Percentiles rank a stretch among this genome's conserved stretches.
Conservation (phyloP, 257 asterid species). For the Paulownia fortunei region DNA sequence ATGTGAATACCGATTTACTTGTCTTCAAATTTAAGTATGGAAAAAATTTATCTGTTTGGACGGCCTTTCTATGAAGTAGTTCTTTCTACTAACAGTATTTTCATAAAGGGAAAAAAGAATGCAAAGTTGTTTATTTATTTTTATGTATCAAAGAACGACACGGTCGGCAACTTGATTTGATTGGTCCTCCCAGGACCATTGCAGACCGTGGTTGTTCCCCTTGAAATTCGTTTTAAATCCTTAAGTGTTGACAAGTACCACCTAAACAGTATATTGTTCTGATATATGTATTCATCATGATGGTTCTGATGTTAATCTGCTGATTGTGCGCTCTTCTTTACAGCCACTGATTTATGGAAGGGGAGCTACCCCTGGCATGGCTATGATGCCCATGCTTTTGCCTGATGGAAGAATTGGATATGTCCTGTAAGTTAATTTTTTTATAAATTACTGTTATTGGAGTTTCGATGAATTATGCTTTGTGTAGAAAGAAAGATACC, state of each 20-base stretch:
- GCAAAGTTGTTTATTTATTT: not conserved
- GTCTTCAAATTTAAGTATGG: not conserved
- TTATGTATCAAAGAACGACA: not conserved
- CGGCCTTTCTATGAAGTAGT: too few species aligned
- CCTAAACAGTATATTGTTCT: not conserved
- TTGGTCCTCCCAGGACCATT: too few species aligned
- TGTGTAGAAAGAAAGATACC: too few species aligned
- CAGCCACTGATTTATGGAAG: too few species aligned
- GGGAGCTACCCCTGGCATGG: conserved; percentile 74
- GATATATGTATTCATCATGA: not conserved
- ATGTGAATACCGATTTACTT: not conserved
- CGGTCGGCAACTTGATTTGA: too few species aligned
- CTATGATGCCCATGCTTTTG: conserved; percentile 90
- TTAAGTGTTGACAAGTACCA: not conserved
- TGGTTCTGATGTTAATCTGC: not conserved
- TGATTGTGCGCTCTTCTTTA: conserved; percentile 27
- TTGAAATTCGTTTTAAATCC: not conserved
- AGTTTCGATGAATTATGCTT: not conserved
- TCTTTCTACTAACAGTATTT: too few species aligned
- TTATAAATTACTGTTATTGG: not conserved
- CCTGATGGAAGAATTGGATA: conserved; percentile 93
- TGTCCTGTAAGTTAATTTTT: conserved; percentile 66
- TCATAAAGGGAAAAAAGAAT: not conserved
- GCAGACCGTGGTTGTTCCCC: not conserved
- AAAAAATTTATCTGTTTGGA: too few species aligned